Conservation (phyloP, 306 rosid genomes). For the Cicer chorassanicum region DNA sequence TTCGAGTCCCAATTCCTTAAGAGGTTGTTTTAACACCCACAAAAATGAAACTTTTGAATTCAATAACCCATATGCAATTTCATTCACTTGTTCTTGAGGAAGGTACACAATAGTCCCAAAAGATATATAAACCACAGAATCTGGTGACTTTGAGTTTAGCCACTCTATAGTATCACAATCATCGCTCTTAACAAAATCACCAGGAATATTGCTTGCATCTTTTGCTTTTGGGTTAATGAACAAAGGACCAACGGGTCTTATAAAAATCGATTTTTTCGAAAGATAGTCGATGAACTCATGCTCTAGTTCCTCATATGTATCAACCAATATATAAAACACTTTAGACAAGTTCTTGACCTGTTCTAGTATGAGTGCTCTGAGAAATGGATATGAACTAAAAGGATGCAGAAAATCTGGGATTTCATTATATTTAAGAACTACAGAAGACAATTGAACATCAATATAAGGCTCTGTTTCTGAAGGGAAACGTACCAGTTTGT, state of each 20-base stretch:
- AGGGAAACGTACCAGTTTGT: constrained; percentile 61
- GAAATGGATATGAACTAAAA: constrained; percentile 29
- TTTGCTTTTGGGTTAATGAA: constrained; percentile 52
- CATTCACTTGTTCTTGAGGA: constrained; percentile 63
- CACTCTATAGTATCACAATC: constrained; percentile 58
- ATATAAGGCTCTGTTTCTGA: constrained; percentile 50
- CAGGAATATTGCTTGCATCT: constrained; percentile 39
- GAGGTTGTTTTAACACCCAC: constrained; percentile 68
- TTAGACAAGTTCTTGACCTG: constrained; percentile 55
- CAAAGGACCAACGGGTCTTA: constrained; percentile 65
- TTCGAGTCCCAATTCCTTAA: background rate
- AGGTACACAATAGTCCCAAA: constrained; percentile 65
- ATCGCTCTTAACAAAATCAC: constrained; percentile 57
- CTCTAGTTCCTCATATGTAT: constrained; percentile 65
- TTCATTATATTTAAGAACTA: constrained; percentile 58
- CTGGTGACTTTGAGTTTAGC: constrained; percentile 53
- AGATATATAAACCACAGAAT: constrained; percentile 68
- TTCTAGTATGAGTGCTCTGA: constrained; percentile 50
- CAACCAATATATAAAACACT: constrained; percentile 63
- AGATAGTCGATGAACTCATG: constrained; percentile 43
- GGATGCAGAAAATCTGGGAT: constrained; percentile 68
- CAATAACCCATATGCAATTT: constrained; percentile 68
- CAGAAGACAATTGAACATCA: constrained; percentile 53
- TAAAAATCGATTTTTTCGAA: constrained; percentile 40
- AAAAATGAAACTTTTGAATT: constrained; percentile 55